These are phyloP conservation scores for Hymenotorrendiella dingleyae DNA, from an alignment of 2,329 filamentous ascomycete genomes.

Conservation along the genomic window DNA sequence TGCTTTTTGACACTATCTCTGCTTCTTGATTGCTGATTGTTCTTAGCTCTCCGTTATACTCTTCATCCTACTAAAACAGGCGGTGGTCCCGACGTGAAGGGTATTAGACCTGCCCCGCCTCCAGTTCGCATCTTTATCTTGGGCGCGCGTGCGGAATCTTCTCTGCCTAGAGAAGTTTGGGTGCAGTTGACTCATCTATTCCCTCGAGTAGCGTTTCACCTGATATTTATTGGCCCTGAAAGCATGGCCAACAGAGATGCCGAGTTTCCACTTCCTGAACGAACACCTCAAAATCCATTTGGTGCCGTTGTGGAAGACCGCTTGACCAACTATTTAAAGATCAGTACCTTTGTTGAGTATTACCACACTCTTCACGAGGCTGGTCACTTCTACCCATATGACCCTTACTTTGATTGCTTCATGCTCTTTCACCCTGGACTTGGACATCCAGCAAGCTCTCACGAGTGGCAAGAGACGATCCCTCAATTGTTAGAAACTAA, in stretches of 20 bases:
- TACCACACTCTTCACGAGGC: slow-evolving; percentile 94
- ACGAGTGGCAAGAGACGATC: slow-evolving; percentile 90
- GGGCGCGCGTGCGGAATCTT: slow-evolving; percentile 94
- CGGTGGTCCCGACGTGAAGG: slow-evolving; percentile 66
- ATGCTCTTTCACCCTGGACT: slow-evolving; percentile 95
- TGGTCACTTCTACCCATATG: slow-evolving; percentile 85
- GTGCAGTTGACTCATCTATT: slow-evolving; percentile 91
- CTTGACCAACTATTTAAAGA: slow-evolving; percentile 84
- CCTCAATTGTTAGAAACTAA: slow-evolving; percentile 92
- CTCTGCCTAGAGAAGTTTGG: slow-evolving; percentile 89
- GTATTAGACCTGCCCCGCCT: slow-evolving; percentile 76
- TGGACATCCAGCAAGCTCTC: slow-evolving; percentile 85
- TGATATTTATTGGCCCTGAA: slow-evolving; percentile 94
- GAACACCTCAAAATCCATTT: slow-evolving; percentile 82
- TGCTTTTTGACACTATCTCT: not conserved
- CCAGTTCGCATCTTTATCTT: slow-evolving; percentile 89
- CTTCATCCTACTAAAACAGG: slow-evolving; percentile 82
- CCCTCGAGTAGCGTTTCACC: slow-evolving; percentile 80
- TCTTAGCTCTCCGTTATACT: slow-evolving; percentile 78
- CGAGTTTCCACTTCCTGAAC: slow-evolving; percentile 84
- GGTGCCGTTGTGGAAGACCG: slow-evolving; percentile 92
- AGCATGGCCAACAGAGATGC: slow-evolving; percentile 90
- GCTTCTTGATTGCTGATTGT: slow-evolving; percentile 12
- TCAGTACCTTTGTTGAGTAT: slow-evolving; percentile 96
- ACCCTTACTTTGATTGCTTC: slow-evolving; percentile 98